Base-by-base conservation (phyloP, 768 basidiomycete genomes). In the Termitomyces sp. region DNA sequence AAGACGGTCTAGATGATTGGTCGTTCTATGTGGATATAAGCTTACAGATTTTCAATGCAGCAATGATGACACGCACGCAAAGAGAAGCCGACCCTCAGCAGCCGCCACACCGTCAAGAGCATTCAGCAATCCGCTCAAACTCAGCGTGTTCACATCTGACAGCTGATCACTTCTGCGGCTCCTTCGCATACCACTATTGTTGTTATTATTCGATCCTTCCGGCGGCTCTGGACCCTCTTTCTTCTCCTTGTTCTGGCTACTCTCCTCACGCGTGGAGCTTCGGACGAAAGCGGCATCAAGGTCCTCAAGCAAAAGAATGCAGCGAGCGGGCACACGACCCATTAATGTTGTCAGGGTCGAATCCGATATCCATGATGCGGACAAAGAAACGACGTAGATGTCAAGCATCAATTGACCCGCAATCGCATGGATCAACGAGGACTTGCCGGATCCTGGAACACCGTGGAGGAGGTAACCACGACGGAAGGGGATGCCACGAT, bases 401-500 rank as follows among this genome's bases (percentile, higher is more conserved):
- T 95, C 92, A 49, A 97, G 87, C 78, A 88, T 86, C 63, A 97
- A 81, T 70, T 91, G 89, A 50, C 94, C 94, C 8, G 94, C 94
- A 33, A 95, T 85, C 15, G 93, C 82, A 64, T 94, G 91, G 67
- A 94, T 92, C 59, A 94, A 79, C 20, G 90, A 92, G 22, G 88
- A 89, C 77, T 95, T 95, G 51, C 92, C 92, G 32, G 89, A 90
- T 53, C 92, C 93, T 12, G 92, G 88, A 32, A 92, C 89, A 64
- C 91, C 91, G 66, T 93, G 87, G 24, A 94, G 80, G 55, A 94
- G 83, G 72, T 92, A 93, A 5, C 93, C 93, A 59, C 93, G 85
- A 58, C 93, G 89, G 84, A 92, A 94, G 35, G 93, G 93, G 65
- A 94, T 94, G 55, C 93, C 93, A 67, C 93, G 88, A 73, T 93